These are phyloP conservation scores for Beauveria australis DNA, from an alignment of 2,329 filamentous ascomycete species.

Conservation along the genomic window DNA sequence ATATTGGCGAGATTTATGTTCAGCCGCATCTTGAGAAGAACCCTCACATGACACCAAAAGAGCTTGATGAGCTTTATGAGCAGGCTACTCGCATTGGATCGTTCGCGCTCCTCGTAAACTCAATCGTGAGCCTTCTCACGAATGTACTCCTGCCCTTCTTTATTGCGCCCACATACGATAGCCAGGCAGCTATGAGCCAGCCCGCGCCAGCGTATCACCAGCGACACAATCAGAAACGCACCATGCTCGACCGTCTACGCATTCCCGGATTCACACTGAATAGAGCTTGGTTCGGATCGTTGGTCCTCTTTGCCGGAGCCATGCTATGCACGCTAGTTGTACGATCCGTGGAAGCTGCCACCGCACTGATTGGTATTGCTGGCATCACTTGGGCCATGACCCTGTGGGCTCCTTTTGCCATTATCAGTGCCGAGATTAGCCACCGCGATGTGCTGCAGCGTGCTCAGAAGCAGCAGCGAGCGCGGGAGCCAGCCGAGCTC, in stretches of 20 bases:
- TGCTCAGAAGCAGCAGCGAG: constrained; percentile 23
- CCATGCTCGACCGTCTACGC: constrained; percentile 53
- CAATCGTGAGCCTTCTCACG: constrained; percentile 71
- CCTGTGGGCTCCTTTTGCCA: constrained; percentile 89
- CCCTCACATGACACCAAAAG: constrained; percentile 64
- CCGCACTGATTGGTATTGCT: constrained; percentile 68
- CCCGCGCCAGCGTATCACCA: constrained; percentile 13
- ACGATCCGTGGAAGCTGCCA: constrained; percentile 60
- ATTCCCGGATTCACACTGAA: constrained; percentile 82
- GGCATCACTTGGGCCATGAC: constrained; percentile 90
- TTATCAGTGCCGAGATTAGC: constrained; percentile 88
- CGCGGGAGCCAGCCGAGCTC: not conserved
- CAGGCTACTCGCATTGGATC: constrained; percentile 79
- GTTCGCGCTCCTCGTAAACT: constrained; percentile 81
- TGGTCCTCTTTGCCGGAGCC: constrained; percentile 72
- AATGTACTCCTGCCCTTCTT: constrained; percentile 82
- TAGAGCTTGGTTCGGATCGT: constrained; percentile 76
- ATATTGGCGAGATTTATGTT: constrained; percentile 86
- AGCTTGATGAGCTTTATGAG: constrained; percentile 77
- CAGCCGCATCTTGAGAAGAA: constrained; percentile 72
- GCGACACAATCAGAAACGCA: constrained; percentile 27
- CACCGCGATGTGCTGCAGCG: constrained; percentile 60
- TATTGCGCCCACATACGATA: constrained; percentile 70
- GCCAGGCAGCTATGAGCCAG: constrained; percentile 24
- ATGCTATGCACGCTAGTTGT: constrained; percentile 83